A percentile compares a stretch with the other conserved stretches of the same genome.
These are phyloP conservation scores for Nakazawaea ambrosiae DNA, from an alignment of 805 yeast genomes.

Conservation along the genomic window DNA sequence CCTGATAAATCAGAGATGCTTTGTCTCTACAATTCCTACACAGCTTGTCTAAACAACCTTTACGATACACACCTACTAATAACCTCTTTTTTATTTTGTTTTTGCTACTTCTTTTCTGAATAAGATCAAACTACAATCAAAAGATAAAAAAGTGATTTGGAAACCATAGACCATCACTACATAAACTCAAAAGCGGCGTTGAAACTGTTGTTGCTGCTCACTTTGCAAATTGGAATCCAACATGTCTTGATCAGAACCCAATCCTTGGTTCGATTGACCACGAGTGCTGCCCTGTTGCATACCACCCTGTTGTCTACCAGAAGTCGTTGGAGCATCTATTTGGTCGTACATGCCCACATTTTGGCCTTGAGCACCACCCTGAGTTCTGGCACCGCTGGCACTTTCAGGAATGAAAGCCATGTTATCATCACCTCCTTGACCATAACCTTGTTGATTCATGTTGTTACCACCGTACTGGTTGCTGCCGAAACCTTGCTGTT, in stretches of 20 bases:
- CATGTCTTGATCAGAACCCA: background rate
- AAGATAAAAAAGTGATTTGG: too few relatives aligned
- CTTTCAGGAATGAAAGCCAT: background rate
- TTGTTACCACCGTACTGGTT: too few relatives aligned
- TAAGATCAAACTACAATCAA: too few relatives aligned
- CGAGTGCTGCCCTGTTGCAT: slow-evolving; percentile 1
- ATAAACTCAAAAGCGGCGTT: slow-evolving; percentile 7
- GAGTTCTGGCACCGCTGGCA: background rate
- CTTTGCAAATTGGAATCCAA: too few relatives aligned
- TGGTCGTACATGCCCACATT: slow-evolving; percentile 8
- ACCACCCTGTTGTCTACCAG: slow-evolving; percentile 5
- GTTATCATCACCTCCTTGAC: too few relatives aligned
- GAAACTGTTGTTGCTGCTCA: slow-evolving; percentile 7
- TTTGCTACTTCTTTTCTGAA: too few relatives aligned
- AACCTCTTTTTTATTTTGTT: background rate
- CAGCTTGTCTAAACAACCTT: too few relatives aligned
- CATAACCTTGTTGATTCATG: background rate
- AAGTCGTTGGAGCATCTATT: slow-evolving; percentile 1
- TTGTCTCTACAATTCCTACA: too few relatives aligned
- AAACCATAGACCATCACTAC: too few relatives aligned
- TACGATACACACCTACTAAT: background rate
- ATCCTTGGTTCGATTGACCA: background rate
- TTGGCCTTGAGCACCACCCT: slow-evolving; percentile 7
- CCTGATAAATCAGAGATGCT: too few relatives aligned
- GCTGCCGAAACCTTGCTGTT: slow-evolving; percentile 2